Evolutionary conservation across 495 filamentous ascomycete species (phyloP), one percentile per base, ranked within the genome.

Genomic region (Penicillium paxilli): DNA sequence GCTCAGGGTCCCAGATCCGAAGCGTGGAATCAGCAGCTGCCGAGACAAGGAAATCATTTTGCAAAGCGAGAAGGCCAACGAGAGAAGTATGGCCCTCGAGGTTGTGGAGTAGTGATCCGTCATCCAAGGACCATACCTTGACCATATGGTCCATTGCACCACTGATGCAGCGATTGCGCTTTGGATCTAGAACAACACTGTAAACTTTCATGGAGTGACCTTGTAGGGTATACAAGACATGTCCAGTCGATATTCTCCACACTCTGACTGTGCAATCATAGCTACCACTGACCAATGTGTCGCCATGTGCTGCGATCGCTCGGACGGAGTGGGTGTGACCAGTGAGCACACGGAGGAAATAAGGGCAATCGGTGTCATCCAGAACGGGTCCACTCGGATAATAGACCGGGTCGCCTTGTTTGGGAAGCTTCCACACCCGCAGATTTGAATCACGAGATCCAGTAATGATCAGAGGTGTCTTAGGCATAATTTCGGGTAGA

Each of bases 121-220:
- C 94, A 33, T 92, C 87, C n/a, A 99, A 78, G 16, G 92, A 96
- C 94, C 94, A 99, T 22, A 99, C 91, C 74, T 98, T 98, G 59
- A 99, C 93, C 59, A 90, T 78, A 63, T 94, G 96, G 59, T 99
- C 94, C 94, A 99, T 99, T 11, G 92, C 96, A 33, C 94, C 94
- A 63, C 91, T 96, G 65, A 99, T 98, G 71, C 94, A 99, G 38
- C 91, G 88, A 56, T 93, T 96, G 49, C 94, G 86, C 61, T 89
- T 86, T 57, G 90, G 87, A 66, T 99, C 94, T 32, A 98, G 74
- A 19, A 99, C 95, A 20, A 99, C 94, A 54, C 92, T 97, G 57
- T 99, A 99, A 2, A 99, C 94, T 68, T 99, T 99, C 67, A 92
- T 85, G 5, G 81, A 80, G 65, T 99, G 94, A 2, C 94, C 95